A percentile compares a stretch with the other conserved stretches of the same genome.
These are phyloP conservation scores for Exophiala sp. DNA, from an alignment of 2,329 filamentous ascomycete species.

Conservation along the genomic window DNA sequence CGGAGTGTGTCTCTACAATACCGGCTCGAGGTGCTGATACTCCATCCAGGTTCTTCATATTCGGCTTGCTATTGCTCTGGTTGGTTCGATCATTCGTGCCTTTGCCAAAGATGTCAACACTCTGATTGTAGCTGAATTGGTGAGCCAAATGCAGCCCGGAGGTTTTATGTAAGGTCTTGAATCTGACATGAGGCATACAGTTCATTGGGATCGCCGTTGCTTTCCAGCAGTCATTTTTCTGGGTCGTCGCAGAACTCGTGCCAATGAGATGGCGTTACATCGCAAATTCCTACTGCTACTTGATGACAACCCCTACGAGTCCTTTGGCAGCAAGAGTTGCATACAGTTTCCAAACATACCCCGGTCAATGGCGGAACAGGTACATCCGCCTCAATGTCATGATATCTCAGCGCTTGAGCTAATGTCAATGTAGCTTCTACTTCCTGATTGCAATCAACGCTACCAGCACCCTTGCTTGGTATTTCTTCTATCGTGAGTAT, in stretches of 20 bases:
- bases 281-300: constrained; percentile 34
- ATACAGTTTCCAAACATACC: constrained; percentile 34
- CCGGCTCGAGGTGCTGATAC: too few relatives aligned
- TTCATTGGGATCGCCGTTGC: constrained; percentile 44
- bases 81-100: constrained; percentile 41
- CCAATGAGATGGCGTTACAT: constrained; percentile 38
- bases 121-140: constrained; percentile 38
- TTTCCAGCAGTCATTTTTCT: constrained; percentile 38
- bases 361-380: neutral
- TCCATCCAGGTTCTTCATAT: constrained; percentile 35
- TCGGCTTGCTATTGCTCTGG: constrained; percentile 41
- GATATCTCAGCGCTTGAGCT: constrained; percentile 28
- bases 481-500: constrained; percentile 40
- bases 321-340: constrained; percentile 46
- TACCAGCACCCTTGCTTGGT: constrained; percentile 41
- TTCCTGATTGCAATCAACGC: constrained; percentile 45
- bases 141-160: too few relatives aligned
- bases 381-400: neutral
- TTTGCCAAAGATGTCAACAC: constrained; percentile 39
- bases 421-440: constrained; percentile 52
- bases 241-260: constrained; percentile 39
- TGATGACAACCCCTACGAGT: constrained; percentile 33
- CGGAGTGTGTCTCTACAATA: too few relatives aligned
- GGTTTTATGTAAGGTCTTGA: too few relatives aligned
- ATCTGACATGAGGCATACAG: too few relatives aligned